phyloP scores from a whole-genome alignment of 2,329 filamentous ascomycete species.

The Byssochlamys sp. region DNA sequence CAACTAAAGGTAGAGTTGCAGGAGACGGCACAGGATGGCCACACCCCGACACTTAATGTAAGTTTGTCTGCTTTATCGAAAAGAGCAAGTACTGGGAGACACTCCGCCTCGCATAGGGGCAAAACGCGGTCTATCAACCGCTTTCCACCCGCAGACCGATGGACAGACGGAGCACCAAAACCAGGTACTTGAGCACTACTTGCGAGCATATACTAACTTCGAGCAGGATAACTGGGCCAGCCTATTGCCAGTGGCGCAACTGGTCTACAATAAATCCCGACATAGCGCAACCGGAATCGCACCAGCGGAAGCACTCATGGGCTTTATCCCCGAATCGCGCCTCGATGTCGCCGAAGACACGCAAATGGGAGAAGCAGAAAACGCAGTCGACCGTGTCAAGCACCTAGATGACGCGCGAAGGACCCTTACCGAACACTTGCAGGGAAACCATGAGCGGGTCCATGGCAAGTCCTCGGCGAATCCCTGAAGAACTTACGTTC shows the following conservation, averaged over 20 bases:
- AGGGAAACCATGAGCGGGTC: not conserved
- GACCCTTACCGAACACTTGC: too few species aligned
- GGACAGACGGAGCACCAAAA: conserved; percentile 4
- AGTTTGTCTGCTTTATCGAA: too few species aligned
- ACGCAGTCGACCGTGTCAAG: not conserved
- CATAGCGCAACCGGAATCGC: not conserved
- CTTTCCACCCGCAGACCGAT: not conserved
- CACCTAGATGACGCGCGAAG: too few species aligned
- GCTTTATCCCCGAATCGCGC: not conserved
- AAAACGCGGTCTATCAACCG: not conserved
- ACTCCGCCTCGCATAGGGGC: not conserved
- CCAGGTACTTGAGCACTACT: conserved; percentile 5
- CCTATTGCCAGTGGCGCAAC: conserved; percentile 7
- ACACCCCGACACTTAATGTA: too few species aligned
- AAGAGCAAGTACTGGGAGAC: not conserved
- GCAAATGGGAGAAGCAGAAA: not conserved
- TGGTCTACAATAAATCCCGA: conserved; percentile 6
- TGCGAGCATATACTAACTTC: conserved; percentile 7
- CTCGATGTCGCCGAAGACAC: not conserved
- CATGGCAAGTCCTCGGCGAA: not conserved
- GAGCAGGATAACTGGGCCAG: conserved; percentile 8
- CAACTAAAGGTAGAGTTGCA: too few species aligned
- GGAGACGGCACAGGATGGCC: too few species aligned
- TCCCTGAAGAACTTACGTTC: not conserved
- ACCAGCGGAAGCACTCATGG: not conserved